Conservation (phyloP, 805 yeast genomes). For the Yarrowia yakushimensis region DNA sequence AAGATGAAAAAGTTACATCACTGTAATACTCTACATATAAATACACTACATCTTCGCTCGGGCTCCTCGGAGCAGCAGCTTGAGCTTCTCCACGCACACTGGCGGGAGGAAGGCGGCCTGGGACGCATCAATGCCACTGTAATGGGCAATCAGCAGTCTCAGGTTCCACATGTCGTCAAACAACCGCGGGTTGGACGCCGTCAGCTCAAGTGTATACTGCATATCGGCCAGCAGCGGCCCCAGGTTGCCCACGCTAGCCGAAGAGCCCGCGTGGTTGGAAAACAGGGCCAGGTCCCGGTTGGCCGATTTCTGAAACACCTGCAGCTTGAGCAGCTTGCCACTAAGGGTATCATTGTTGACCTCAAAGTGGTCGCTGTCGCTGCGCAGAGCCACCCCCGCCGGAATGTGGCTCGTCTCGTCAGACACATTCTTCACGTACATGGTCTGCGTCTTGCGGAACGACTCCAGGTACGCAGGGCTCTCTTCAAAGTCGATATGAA, state of each 20-base stretch:
- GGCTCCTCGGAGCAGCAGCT: constrained; percentile 4
- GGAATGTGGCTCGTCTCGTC: constrained; percentile 27
- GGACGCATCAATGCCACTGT: constrained; percentile 44
- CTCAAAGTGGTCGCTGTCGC: constrained; percentile 42
- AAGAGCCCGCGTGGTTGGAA: background rate
- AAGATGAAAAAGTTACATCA: too few relatives aligned
- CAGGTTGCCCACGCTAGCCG: background rate
- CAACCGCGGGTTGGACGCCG: constrained; percentile 44
- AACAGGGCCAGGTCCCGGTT: constrained; percentile 16
- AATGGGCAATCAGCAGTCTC: constrained; percentile 55
- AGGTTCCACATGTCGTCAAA: constrained; percentile 63
- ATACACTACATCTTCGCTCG: constrained; percentile 18
- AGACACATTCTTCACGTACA: constrained; percentile 34
- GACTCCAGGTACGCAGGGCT: constrained; percentile 10
- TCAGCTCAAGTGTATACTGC: constrained; percentile 48
- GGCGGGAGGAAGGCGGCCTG: constrained; percentile 31
- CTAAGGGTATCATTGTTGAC: constrained; percentile 1
- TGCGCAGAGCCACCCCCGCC: constrained; percentile 36
- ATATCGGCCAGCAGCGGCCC: constrained; percentile 48
- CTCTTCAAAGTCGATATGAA: constrained; percentile 48
- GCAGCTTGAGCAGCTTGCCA: constrained; percentile 17
- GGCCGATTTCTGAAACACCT: constrained; percentile 23
- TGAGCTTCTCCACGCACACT: constrained; percentile 19
- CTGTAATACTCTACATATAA: too few relatives aligned
- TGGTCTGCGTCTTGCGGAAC: constrained; percentile 32